phyloP scores from a whole-genome alignment of 345 rosid genomes.

The Jatropha curcas region DNA sequence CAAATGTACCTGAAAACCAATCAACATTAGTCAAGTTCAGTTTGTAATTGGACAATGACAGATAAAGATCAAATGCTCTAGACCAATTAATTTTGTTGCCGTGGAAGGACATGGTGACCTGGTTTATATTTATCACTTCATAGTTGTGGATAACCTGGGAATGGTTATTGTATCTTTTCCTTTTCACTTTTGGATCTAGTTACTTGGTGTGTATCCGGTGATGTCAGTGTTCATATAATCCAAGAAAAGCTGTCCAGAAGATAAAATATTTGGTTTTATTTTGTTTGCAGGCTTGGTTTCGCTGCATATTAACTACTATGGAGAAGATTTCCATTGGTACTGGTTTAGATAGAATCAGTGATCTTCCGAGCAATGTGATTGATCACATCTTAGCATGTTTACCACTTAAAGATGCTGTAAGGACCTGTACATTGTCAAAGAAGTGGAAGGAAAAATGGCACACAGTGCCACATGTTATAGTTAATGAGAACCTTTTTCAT shows the following conservation, averaged over 20 bases:
- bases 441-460: conserved; percentile 14
- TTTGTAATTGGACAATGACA: not conserved
- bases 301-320: not conserved
- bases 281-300: conserved; percentile 4
- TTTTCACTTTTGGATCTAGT: not conserved
- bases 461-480: conserved; percentile 8
- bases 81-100: not conserved
- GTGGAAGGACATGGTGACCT: not conserved
- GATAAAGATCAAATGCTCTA: not conserved
- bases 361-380: conserved; percentile 13
- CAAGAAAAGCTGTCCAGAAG: not conserved
- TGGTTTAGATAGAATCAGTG: conserved; percentile 12
- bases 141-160: not conserved
- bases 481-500: conserved; percentile 1
- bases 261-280: not conserved
- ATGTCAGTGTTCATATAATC: not conserved
- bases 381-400: conserved; percentile 6
- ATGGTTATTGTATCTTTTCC: not conserved
- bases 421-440: conserved; percentile 14
- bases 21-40: not conserved
- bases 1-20: not conserved
- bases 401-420: conserved; percentile 13
- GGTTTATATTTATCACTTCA: not conserved
- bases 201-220: not conserved
- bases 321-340: not conserved